Conservation (phyloP, 306 rosid genomes). For the Hippophae rhamnoides region DNA sequence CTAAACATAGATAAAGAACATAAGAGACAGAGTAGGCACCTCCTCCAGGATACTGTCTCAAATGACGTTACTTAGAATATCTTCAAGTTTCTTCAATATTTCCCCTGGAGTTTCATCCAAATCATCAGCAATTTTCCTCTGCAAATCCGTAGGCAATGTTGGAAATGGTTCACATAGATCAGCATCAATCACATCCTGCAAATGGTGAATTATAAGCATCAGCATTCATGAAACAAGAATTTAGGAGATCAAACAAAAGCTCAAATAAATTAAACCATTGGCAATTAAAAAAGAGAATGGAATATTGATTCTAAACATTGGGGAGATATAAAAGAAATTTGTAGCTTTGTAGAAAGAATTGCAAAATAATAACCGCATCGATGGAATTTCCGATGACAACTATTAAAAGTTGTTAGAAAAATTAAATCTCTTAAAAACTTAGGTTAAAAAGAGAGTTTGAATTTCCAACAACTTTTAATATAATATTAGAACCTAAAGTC, state of each 20-base stretch:
- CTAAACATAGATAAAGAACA: neutral
- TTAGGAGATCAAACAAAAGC: neutral
- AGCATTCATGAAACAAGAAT: neutral
- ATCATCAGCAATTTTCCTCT: constrained; percentile 92
- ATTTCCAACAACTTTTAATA: too few species aligned
- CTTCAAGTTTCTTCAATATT: constrained; percentile 87
- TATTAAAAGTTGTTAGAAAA: too few species aligned
- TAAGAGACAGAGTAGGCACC: constrained; percentile 19
- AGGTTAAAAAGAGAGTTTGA: too few species aligned
- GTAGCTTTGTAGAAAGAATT: too few species aligned
- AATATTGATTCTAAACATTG: too few species aligned
- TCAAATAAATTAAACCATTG: too few species aligned
- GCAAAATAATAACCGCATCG: neutral
- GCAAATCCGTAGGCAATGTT: constrained; percentile 85
- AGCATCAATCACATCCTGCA: constrained; percentile 95
- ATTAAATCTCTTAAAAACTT: too few species aligned
- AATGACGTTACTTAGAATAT: constrained; percentile 80
- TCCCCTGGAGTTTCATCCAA: constrained; percentile 92
- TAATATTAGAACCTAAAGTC: too few species aligned
- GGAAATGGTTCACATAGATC: constrained; percentile 98
- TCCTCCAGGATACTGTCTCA: constrained; percentile 25
- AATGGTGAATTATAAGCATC: constrained; percentile 3
- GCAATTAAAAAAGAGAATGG: too few species aligned
- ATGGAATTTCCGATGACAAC: constrained; percentile 2
- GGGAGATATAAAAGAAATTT: too few species aligned